phyloP scores from a whole-genome alignment of 805 yeast species.

The Wickerhamiella kazuoi region DNA sequence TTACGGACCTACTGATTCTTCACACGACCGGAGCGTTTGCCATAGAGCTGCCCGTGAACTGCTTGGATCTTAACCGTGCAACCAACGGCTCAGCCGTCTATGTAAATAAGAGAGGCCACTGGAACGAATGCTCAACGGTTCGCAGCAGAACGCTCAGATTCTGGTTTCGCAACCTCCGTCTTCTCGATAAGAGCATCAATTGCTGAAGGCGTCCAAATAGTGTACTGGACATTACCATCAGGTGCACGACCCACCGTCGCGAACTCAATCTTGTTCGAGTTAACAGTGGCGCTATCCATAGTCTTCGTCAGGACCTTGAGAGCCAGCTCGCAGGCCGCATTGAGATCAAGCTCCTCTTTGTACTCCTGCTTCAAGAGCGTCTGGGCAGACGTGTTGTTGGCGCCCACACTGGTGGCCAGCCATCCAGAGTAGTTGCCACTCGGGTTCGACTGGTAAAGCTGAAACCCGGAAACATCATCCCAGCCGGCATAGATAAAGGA shows the following conservation, averaged over 20 bases:
- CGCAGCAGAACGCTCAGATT: not conserved
- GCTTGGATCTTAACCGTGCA: no score
- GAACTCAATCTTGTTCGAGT: slow-evolving; percentile 80
- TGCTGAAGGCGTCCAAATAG: slow-evolving; percentile 65
- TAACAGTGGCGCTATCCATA: slow-evolving; percentile 71
- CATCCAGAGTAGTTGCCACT: slow-evolving; percentile 96
- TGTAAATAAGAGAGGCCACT: no score
- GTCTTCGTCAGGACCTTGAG: slow-evolving; percentile 85
- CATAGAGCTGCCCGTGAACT: no score
- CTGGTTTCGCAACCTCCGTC: slow-evolving; percentile 43
- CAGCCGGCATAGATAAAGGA: slow-evolving; percentile 91
- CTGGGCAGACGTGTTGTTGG: slow-evolving; percentile 91
- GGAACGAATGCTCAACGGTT: no score
- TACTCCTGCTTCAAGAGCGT: slow-evolving; percentile 89
- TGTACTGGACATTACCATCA: slow-evolving; percentile 39
- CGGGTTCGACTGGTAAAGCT: slow-evolving; percentile 87
- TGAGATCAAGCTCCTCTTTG: slow-evolving; percentile 51
- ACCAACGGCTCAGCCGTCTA: no score
- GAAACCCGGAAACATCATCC: slow-evolving; percentile 79
- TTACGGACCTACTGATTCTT: no score
- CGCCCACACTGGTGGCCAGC: slow-evolving; percentile 96
- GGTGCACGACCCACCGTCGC: slow-evolving; percentile 48
- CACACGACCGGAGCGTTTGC: no score
- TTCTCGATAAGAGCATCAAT: slow-evolving; percentile 57
- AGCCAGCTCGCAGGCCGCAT: slow-evolving; percentile 72